Evolutionary conservation across 2,329 filamentous ascomycete genomes (phyloP), one percentile per base, ranked within the genome.

Genomic region (Westerdykella sp.): DNA sequence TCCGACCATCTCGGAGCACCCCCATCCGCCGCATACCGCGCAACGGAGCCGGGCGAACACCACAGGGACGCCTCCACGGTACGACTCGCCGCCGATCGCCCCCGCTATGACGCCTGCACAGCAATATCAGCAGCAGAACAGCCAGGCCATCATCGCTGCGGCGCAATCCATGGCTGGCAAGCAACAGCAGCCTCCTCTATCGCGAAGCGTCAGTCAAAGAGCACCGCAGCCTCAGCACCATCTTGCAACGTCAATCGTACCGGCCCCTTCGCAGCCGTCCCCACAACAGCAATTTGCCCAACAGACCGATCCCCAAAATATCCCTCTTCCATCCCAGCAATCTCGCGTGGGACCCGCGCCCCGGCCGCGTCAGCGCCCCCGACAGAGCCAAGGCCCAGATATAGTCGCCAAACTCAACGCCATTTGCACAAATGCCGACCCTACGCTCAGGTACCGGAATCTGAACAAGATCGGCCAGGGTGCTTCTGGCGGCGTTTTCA

Each of bases 391-490:
- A 53, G 82, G 79, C 37, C 77, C 87, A 43, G 91, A 98, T 60
- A 86, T 98, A 43, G 78, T 94, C 32, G 79, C 81, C 15, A 83
- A 87, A 14, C 76, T 98, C 41, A 87, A 89, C 66, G 81, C 86
- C 25, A 97, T 98, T 51, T 97, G 93, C 66, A 90, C 83, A 16
- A 82, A 88, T 41, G 87, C 86, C 38, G 91, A 98, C 62, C 93
- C 93, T 3, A 87, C 87, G 21, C 83, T 86, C 42, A 83, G 91
- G 51, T 98, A 95, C 69, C 81, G 84, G 44, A 83, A 84, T 44
- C 80, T 97, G 55, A 90, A 82, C 63, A 97, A 97, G 73, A 97
- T 98, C 63, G 93, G 93, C 1, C 93, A 98, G 69, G 93, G 93
- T 66, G 93, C 93, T 31, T 97, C 91, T 7, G 93, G 93, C 55